phyloP scores from a whole-genome alignment of 1,284 basidiomycete species.

The Boletus semigastroideus region DNA sequence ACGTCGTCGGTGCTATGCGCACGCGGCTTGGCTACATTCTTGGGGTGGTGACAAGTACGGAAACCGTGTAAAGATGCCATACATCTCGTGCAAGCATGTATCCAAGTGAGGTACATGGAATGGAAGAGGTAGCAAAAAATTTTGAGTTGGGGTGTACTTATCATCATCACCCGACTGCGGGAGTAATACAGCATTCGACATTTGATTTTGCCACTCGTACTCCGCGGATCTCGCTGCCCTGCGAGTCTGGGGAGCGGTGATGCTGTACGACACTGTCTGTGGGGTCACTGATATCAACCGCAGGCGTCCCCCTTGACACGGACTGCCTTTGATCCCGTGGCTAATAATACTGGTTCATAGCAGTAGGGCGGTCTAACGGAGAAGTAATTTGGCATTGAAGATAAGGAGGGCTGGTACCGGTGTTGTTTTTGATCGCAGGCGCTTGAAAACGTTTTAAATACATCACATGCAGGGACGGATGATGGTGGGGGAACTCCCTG shows the following conservation, averaged over 20 bases:
- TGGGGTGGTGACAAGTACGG: slow-evolving; percentile 8
- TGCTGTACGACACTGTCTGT: slow-evolving; percentile 14
- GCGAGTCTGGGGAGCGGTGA: slow-evolving; percentile 5
- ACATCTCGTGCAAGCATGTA: not conserved
- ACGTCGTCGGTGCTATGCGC: not conserved
- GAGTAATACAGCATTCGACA: slow-evolving; percentile 12
- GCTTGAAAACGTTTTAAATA: slow-evolving; percentile 1
- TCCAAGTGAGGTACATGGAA: slow-evolving; percentile 12
- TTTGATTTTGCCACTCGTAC: slow-evolving; percentile 6
- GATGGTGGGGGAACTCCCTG: slow-evolving; percentile 1
- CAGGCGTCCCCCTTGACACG: not conserved
- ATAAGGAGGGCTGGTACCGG: slow-evolving; percentile 2
- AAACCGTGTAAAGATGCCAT: slow-evolving; percentile 2
- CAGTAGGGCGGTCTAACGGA: too few relatives aligned
- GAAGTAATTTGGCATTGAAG: too few relatives aligned
- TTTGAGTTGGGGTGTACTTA: not conserved
- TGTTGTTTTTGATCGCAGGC: not conserved
- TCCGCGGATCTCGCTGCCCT: slow-evolving; percentile 23
- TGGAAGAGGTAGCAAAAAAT: slow-evolving; percentile 17
- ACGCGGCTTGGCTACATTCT: slow-evolving; percentile 9
- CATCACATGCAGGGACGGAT: slow-evolving; percentile 7
- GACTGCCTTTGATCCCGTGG: slow-evolving; percentile 13
- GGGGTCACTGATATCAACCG: slow-evolving; percentile 1
- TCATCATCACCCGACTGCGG: slow-evolving; percentile 13
- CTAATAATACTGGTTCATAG: slow-evolving; percentile 9